phyloP scores from a whole-genome alignment of 352 stramenopile genomes.

The Pythium dissimile region DNA sequence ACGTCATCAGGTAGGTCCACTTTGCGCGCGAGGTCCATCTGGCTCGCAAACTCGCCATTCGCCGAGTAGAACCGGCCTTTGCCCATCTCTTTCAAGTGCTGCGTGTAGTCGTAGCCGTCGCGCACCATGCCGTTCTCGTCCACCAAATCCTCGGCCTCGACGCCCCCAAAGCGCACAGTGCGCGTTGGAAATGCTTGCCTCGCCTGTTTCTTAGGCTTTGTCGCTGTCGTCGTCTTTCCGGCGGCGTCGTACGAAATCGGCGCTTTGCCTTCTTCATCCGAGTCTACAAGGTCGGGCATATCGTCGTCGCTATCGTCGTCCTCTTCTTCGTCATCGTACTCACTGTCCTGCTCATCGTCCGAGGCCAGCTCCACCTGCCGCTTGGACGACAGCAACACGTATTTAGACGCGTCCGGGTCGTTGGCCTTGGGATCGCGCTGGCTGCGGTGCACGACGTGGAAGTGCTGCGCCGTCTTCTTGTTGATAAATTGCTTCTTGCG shows the following conservation, averaged over 20 bases:
- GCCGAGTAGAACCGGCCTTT: slow-evolving; percentile 80
- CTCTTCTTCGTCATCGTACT: slow-evolving; percentile 29
- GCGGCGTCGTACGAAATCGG: slow-evolving; percentile 2
- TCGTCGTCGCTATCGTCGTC: slow-evolving; percentile 24
- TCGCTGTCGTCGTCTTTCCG: slow-evolving; percentile 8
- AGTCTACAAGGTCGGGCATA: slow-evolving; percentile 21
- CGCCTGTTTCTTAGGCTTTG: slow-evolving; percentile 15
- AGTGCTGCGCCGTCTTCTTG: slow-evolving; percentile 85
- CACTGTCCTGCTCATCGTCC: slow-evolving; percentile 40
- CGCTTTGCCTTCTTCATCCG: slow-evolving; percentile 15
- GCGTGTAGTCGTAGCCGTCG: slow-evolving; percentile 92
- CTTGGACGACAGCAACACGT: slow-evolving; percentile 74
- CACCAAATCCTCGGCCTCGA: slow-evolving; percentile 71
- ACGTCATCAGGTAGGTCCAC: slow-evolving; percentile 69
- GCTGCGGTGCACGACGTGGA: slow-evolving; percentile 84
- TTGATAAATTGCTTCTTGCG: slow-evolving; percentile 84
- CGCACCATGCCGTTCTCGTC: slow-evolving; percentile 87
- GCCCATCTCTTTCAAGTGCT: slow-evolving; percentile 91
- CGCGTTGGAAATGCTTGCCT: slow-evolving; percentile 53
- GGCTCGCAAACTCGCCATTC: slow-evolving; percentile 61
- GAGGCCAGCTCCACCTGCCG: slow-evolving; percentile 56
- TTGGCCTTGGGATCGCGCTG: slow-evolving; percentile 78
- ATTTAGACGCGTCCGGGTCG: slow-evolving; percentile 82
- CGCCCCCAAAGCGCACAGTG: slow-evolving; percentile 60
- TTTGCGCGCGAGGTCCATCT: slow-evolving; percentile 48